Percentiles rank a stretch among this genome's conserved stretches.
Evolutionary conservation across 805 yeast species (phyloP).

Genomic region (Citeromyces nyonsensis): DNA sequence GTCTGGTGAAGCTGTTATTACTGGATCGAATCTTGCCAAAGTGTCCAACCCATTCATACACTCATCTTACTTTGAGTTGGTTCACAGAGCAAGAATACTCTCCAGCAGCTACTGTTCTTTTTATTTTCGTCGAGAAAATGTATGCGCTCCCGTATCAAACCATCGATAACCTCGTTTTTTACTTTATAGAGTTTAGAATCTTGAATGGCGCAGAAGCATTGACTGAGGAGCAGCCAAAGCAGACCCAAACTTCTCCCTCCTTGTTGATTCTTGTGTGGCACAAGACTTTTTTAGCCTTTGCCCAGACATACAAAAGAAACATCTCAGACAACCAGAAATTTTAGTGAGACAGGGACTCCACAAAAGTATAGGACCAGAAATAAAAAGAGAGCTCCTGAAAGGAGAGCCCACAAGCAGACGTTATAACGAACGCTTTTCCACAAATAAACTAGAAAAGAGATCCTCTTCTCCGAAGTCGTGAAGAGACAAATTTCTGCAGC

Average conservation of each 20-base stretch:
- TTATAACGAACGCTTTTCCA: conserved; percentile 8
- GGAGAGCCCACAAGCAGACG: not conserved
- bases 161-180: conserved; percentile 84
- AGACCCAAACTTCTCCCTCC: conserved; percentile 27
- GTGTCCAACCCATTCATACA: conserved; percentile 90
- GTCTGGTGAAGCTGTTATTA: conserved; percentile 87
- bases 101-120: no score
- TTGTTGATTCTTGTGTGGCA: conserved; percentile 98
- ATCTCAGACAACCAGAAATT: conserved; percentile 98
- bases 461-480: conserved; percentile 71
- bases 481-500: conserved; percentile 72
- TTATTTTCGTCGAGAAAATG: no score
- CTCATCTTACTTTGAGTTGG: conserved; percentile 45
- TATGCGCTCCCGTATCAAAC: conserved; percentile 96
- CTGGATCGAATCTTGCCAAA: conserved; percentile 79
- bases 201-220: conserved; percentile 18
- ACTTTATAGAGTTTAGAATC: conserved; percentile 79
- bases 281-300: conserved; percentile 85
- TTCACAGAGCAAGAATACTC: conserved; percentile 37
- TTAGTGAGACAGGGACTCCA: conserved; percentile 80
- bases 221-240: conserved; percentile 14
- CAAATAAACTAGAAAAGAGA: conserved; percentile 33
- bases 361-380: conserved; percentile 80
- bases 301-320: conserved; percentile 93
- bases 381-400: no score